A percentile compares a stretch with the other conserved stretches of the same genome.
Conservation (phyloP, 371 early-diverging fungal genomes). For the Mucor irregularis region DNA sequence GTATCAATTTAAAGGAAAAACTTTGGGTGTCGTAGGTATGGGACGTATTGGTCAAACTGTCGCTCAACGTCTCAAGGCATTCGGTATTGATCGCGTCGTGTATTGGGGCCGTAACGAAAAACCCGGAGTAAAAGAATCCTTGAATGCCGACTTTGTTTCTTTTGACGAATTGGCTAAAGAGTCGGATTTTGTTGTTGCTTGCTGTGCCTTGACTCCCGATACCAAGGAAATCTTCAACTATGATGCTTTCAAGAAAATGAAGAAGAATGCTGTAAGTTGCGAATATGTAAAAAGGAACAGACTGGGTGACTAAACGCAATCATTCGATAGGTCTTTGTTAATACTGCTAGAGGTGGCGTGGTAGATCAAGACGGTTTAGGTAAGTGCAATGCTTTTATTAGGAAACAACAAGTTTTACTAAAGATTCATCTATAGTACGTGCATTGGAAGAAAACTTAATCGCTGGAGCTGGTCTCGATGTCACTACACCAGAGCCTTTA, state of each 20-base stretch:
- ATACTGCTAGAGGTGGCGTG: slow-evolving; percentile 81
- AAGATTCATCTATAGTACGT: too few relatives aligned
- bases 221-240: slow-evolving; percentile 74
- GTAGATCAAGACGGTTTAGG: slow-evolving; percentile 79
- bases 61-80: slow-evolving; percentile 68
- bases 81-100: slow-evolving; percentile 65
- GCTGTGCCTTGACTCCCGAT: slow-evolving; percentile 70
- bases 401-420: too few relatives aligned
- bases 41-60: slow-evolving; percentile 86
- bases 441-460: slow-evolving; percentile 68
- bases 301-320: not conserved
- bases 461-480: slow-evolving; percentile 83
- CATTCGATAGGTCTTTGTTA: slow-evolving; percentile 68
- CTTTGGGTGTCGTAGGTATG: slow-evolving; percentile 83
- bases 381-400: too few relatives aligned
- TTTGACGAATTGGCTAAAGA: slow-evolving; percentile 60
- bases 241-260: slow-evolving; percentile 70
- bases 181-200: slow-evolving; percentile 75
- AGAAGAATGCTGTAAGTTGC: slow-evolving; percentile 55
- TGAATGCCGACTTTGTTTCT: slow-evolving; percentile 45
- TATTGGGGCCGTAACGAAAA: slow-evolving; percentile 53
- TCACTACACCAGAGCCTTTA: slow-evolving; percentile 87
- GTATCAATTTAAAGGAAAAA: slow-evolving; percentile 70
- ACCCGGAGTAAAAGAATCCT: slow-evolving; percentile 31
- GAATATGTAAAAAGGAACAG: not conserved